Conservation (phyloP, 2,329 filamentous ascomycete species). For the Chaetothyriales sp. region DNA sequence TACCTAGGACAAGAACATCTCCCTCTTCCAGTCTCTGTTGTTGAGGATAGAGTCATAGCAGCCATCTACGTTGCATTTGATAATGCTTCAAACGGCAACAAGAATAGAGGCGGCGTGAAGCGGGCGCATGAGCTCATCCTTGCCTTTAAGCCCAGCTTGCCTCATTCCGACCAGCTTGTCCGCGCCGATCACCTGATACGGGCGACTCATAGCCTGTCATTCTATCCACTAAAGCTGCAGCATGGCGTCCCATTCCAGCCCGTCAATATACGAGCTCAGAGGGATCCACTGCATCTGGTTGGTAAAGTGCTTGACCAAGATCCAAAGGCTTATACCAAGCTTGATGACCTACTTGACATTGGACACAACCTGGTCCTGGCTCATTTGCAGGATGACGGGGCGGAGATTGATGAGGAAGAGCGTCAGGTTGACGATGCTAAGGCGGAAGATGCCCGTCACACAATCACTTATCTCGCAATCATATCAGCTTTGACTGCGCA, state of each 20-base stretch:
- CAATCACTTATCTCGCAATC: constrained; percentile 33
- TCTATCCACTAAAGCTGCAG: constrained; percentile 48
- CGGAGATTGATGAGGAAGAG: constrained; percentile 5
- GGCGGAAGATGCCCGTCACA: constrained; percentile 27
- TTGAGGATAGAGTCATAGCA: constrained; percentile 38
- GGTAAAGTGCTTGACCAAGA: constrained; percentile 49
- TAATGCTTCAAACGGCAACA: constrained; percentile 51
- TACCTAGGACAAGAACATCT: constrained; percentile 22
- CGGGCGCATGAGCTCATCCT: constrained; percentile 40
- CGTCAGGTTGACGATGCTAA: constrained; percentile 5
- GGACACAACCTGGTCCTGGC: constrained; percentile 41
- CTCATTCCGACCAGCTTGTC: constrained; percentile 25
- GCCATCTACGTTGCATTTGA: constrained; percentile 44
- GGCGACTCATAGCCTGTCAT: constrained; percentile 49
- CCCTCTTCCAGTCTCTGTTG: constrained; percentile 29
- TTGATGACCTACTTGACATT: constrained; percentile 49
- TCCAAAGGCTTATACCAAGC: constrained; percentile 43
- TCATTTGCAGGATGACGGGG: constrained; percentile 19
- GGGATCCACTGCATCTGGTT: constrained; percentile 44
- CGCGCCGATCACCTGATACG: constrained; percentile 40
- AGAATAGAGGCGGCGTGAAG: constrained; percentile 46
- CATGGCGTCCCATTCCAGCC: constrained; percentile 52
- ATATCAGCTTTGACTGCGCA: constrained; percentile 29
- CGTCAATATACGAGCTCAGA: constrained; percentile 49
- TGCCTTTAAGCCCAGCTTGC: constrained; percentile 29